Percentiles rank a stretch among this genome's conserved stretches.
Conservation (phyloP, 345 rosid species). For the Arabis alpina region DNA sequence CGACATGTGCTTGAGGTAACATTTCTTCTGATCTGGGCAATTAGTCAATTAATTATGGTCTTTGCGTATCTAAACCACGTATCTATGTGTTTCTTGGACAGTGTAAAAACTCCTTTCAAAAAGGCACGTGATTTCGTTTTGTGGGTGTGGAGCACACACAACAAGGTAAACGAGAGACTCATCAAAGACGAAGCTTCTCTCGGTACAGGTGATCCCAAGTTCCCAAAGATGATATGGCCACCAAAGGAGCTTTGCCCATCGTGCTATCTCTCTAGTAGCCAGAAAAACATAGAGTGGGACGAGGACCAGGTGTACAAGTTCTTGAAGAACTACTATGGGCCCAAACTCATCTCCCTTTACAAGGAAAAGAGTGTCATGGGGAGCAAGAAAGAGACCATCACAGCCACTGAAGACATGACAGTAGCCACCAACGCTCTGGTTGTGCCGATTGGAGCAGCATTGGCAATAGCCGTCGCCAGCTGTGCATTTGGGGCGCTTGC, state of each 20-base stretch:
- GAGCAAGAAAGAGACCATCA: constrained; percentile 47
- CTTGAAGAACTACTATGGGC: constrained; percentile 72
- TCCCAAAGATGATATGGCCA: constrained; percentile 96
- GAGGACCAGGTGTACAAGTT: constrained; percentile 69
- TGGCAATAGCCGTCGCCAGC: constrained; percentile 96
- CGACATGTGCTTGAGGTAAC: constrained; percentile 84
- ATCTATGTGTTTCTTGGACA: constrained; percentile 46
- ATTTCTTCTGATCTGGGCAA: too few relatives aligned
- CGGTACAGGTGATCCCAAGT: constrained; percentile 76
- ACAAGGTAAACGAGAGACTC: constrained; percentile 81
- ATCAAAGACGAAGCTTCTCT: constrained; percentile 83
- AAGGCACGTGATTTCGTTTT: constrained; percentile 75
- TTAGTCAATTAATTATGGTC: background rate
- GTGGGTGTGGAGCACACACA: constrained; percentile 96
- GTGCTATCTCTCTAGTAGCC: constrained; percentile 55
- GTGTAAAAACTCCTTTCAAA: constrained; percentile 69
- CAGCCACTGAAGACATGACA: constrained; percentile 57
- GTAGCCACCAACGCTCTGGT: constrained; percentile 75
- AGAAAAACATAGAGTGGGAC: constrained; percentile 61
- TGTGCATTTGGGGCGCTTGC: constrained; percentile 98
- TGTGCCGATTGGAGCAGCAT: constrained; percentile 96
- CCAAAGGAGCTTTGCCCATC: constrained; percentile 82
- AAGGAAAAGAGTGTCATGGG: constrained; percentile 55
- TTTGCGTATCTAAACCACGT: constrained; percentile 15
- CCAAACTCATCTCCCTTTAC: constrained; percentile 63